phyloP scores from a whole-genome alignment of 2,329 filamentous ascomycete species.

The Leptodontidium sp. region DNA sequence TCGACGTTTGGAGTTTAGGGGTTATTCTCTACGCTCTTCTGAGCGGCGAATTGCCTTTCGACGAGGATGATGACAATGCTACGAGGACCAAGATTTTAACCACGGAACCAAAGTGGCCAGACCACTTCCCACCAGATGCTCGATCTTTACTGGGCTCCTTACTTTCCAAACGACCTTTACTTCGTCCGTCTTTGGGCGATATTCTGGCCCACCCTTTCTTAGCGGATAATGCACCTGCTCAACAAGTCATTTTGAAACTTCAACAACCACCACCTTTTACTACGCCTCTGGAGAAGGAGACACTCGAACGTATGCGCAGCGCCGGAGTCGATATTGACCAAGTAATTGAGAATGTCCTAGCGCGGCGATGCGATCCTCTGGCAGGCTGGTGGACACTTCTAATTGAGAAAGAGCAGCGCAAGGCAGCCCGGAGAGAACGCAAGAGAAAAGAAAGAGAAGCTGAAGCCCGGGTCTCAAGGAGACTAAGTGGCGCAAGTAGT shows the following conservation, averaged over 20 bases:
- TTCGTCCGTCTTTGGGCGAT: conserved; percentile 83
- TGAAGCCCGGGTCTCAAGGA: conserved; percentile 79
- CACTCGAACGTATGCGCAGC: conserved; percentile 88
- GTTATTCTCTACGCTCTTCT: conserved; percentile 86
- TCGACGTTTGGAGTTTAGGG: conserved; percentile 93
- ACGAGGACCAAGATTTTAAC: conserved; percentile 87
- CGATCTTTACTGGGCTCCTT: conserved; percentile 78
- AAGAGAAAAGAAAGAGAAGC: conserved; percentile 86
- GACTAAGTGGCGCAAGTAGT: conserved; percentile 89
- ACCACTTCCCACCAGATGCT: conserved; percentile 80
- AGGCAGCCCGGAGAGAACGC: conserved; percentile 79
- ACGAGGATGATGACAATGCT: conserved; percentile 90
- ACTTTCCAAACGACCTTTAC: conserved; percentile 88
- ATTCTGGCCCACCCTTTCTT: conserved; percentile 90
- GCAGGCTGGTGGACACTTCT: conserved; percentile 97
- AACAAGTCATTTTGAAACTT: conserved; percentile 87
- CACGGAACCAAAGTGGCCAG: conserved; percentile 86
- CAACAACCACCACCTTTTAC: conserved; percentile 84
- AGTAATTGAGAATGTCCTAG: conserved; percentile 91
- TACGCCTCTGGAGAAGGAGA: conserved; percentile 88
- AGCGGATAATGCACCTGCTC: conserved; percentile 83
- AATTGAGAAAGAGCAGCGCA: conserved; percentile 93
- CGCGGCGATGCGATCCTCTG: conserved; percentile 87
- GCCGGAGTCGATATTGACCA: conserved; percentile 94
- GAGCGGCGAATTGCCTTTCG: conserved; percentile 89